These are phyloP conservation scores for Atkinsonella hypoxylon DNA, from an alignment of 2,329 filamentous ascomycete species.

Conservation along the genomic window DNA sequence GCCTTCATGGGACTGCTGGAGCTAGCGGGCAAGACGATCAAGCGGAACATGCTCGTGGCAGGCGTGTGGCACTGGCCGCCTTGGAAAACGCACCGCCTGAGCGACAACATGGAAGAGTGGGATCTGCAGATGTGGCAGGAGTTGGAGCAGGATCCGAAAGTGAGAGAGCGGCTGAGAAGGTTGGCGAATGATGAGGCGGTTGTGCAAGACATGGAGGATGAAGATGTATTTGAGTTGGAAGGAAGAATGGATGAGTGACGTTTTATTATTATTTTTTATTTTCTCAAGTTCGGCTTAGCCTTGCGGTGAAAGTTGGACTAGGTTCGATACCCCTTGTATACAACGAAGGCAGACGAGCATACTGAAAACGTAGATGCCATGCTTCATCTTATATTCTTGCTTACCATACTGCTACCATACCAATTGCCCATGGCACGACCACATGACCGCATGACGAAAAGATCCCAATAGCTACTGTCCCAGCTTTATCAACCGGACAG, in stretches of 20 bases:
- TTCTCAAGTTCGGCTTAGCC: too few species aligned
- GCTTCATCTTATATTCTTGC: too few species aligned
- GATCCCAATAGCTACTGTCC: too few species aligned
- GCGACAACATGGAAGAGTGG: conserved; percentile 35
- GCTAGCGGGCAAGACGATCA: conserved; percentile 40
- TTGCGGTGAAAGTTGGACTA: too few species aligned
- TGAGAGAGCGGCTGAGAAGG: conserved; percentile 29
- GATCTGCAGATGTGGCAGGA: conserved; percentile 46
- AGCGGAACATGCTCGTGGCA: conserved; percentile 32
- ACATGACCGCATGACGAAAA: too few species aligned
- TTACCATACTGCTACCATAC: too few species aligned
- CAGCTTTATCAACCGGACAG: too few species aligned
- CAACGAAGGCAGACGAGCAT: too few species aligned
- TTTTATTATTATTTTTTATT: neutral
- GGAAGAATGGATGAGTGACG: conserved; percentile 3
- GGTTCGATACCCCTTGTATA: too few species aligned
- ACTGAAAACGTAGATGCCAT: too few species aligned
- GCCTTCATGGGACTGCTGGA: conserved; percentile 52
- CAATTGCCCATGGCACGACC: too few species aligned
- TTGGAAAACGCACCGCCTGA: conserved; percentile 24
- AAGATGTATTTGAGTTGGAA: conserved; percentile 7
- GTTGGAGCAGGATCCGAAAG: conserved; percentile 37
- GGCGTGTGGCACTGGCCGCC: conserved; percentile 36
- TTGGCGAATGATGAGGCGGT: conserved; percentile 25
- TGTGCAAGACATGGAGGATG: conserved; percentile 14